Conservation (phyloP, 768 basidiomycete genomes). For the Mycena albidolilacea region DNA sequence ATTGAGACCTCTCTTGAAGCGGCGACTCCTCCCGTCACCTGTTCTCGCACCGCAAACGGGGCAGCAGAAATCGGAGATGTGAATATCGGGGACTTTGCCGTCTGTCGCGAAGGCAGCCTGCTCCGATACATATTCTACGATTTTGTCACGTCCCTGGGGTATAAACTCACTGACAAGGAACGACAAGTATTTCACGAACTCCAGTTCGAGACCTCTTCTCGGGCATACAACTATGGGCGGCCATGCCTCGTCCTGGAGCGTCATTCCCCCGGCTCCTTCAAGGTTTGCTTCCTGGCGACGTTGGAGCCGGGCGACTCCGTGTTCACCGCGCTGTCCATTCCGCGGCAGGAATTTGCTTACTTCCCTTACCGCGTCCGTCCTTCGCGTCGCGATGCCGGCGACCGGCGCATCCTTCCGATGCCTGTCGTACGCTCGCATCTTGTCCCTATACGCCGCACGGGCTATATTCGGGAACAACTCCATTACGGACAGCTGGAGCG, state of each 20-base stretch:
- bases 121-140: slow-evolving; percentile 8
- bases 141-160: not conserved
- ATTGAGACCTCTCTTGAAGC: slow-evolving; percentile 3
- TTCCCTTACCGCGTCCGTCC: not conserved
- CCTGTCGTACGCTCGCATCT: slow-evolving; percentile 19
- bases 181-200: not conserved
- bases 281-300: slow-evolving; percentile 19
- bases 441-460: not conserved
- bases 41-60: not conserved
- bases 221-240: not conserved
- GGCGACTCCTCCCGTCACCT: not conserved
- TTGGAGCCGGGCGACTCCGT: not conserved
- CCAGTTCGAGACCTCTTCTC: not conserved
- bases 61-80: not conserved
- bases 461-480: not conserved
- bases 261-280: not conserved
- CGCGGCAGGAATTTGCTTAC: not conserved
- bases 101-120: not conserved
- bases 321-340: not conserved
- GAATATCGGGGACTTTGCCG: slow-evolving; percentile 1
- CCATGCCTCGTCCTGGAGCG: slow-evolving; percentile 22
- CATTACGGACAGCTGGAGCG: slow-evolving; percentile 27
- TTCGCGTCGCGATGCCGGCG: not conserved
- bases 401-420: not conserved
- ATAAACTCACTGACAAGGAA: not conserved